These are phyloP conservation scores for Penicillium sp. DNA, from an alignment of 2,329 filamentous ascomycete genomes.

Conservation along the genomic window DNA sequence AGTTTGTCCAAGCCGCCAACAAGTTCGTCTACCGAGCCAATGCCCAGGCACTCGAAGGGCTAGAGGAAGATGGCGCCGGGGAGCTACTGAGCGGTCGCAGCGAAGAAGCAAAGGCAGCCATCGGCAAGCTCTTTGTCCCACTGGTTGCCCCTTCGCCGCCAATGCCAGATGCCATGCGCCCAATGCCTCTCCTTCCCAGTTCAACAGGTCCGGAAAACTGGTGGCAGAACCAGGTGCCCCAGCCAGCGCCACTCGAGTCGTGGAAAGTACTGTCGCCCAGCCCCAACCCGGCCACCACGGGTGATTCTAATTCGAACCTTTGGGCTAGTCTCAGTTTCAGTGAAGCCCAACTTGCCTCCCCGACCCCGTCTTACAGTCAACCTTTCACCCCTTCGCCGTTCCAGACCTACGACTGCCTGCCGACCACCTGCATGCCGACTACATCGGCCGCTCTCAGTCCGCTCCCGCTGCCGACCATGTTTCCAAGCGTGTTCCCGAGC, in stretches of 20 bases:
- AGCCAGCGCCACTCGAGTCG: constrained; percentile 71
- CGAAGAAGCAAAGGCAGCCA: constrained; percentile 85
- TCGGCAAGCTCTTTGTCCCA: constrained; percentile 79
- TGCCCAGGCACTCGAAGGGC: constrained; percentile 83
- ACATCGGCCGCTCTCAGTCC: constrained; percentile 71
- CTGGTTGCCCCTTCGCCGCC: constrained; percentile 83
- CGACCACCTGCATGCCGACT: constrained; percentile 69
- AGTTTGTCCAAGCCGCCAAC: constrained; percentile 95
- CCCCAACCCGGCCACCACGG: constrained; percentile 69
- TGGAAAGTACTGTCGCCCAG: constrained; percentile 93
- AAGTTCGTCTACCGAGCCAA: constrained; percentile 92
- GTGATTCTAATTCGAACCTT: constrained; percentile 68
- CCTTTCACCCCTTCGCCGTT: constrained; percentile 70
- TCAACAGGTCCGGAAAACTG: constrained; percentile 70
- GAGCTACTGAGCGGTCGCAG: constrained; percentile 89
- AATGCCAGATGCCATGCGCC: constrained; percentile 84
- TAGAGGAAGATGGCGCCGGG: constrained; percentile 94
- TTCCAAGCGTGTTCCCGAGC: constrained; percentile 53
- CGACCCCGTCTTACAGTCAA: constrained; percentile 75
- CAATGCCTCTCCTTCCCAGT: constrained; percentile 80
- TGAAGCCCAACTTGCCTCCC: constrained; percentile 71
- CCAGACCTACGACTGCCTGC: constrained; percentile 72
- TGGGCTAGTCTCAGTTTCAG: constrained; percentile 78
- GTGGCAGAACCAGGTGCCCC: constrained; percentile 73
- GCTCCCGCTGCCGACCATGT: constrained; percentile 80